Evolutionary conservation across 768 basidiomycete genomes (phyloP).

Genomic region (Suillus paluster): DNA sequence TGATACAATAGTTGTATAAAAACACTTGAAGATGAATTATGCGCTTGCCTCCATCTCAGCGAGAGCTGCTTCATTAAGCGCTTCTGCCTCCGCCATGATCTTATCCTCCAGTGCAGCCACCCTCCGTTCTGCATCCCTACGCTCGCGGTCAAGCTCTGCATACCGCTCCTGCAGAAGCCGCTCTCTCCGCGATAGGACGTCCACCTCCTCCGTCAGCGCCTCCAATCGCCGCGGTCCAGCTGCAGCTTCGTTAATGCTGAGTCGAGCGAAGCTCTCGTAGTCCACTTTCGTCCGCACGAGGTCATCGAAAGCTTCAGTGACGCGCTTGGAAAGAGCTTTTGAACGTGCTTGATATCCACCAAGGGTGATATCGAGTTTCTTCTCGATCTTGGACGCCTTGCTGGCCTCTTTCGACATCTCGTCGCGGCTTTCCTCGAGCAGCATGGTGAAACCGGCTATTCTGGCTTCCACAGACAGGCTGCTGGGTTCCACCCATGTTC

Average conservation of each 20-base stretch:
- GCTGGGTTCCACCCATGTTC: conserved; percentile 69
- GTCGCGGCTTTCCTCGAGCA: conserved; percentile 67
- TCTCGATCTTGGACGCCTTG: conserved; percentile 85
- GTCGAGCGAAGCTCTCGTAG: conserved; percentile 75
- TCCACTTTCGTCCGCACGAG: conserved; percentile 71
- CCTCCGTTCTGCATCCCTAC: conserved; percentile 59
- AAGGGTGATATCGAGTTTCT: conserved; percentile 83
- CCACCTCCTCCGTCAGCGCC: conserved; percentile 87
- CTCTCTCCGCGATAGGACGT: conserved; percentile 77
- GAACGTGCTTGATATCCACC: conserved; percentile 91
- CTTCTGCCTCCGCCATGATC: conserved; percentile 85
- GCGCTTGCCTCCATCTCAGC: conserved; percentile 56
- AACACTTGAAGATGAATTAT: conserved; percentile 10
- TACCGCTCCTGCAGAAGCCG: conserved; percentile 79
- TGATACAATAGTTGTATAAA: conserved; percentile 17
- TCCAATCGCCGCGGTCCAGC: conserved; percentile 80
- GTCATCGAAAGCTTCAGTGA: conserved; percentile 71
- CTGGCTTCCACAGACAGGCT: conserved; percentile 62
- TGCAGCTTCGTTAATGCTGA: conserved; percentile 73
- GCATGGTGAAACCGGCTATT: conserved; percentile 61
- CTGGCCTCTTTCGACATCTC: conserved; percentile 80
- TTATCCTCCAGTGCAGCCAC: conserved; percentile 78
- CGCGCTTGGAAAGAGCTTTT: conserved; percentile 62
- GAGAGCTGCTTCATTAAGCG: conserved; percentile 75
- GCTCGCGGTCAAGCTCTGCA: conserved; percentile 78